These are phyloP conservation scores for Penicillium brasilianum DNA, from an alignment of 2,329 filamentous ascomycete species.

Conservation along the genomic window DNA sequence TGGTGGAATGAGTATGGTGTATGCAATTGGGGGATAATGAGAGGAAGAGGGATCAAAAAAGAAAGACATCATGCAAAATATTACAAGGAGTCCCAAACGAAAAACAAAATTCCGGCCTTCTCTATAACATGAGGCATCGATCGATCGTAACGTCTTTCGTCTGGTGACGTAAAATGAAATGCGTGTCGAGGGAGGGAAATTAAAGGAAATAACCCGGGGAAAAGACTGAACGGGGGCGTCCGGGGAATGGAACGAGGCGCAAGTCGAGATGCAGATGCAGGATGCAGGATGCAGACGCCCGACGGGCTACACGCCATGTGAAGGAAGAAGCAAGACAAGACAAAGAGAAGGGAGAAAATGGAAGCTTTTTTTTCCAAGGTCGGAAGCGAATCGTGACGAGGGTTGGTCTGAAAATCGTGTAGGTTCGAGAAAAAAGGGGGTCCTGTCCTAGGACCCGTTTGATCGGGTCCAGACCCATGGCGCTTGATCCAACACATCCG, in stretches of 20 bases:
- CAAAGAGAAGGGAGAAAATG: conserved; percentile 7
- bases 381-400: conserved; percentile 25
- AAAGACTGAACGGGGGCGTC: background rate
- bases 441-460: background rate
- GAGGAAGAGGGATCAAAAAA: conserved; percentile 19
- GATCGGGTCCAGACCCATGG: background rate
- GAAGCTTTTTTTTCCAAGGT: conserved; percentile 20
- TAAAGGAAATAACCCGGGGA: conserved; percentile 7
- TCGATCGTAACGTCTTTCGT: conserved; percentile 50
- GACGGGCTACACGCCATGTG: conserved; percentile 24
- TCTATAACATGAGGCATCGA: conserved; percentile 50
- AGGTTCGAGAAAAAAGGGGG: conserved; percentile 1
- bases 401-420: conserved; percentile 14
- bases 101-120: conserved; percentile 36
- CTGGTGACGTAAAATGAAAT: conserved; percentile 25
- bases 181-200: conserved; percentile 33
- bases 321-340: no score
- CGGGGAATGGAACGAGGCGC: conserved; percentile 2
- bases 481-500: background rate
- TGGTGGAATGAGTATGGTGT: conserved; percentile 8
- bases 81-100: conserved; percentile 31
- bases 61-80: conserved; percentile 32
- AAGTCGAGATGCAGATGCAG: conserved; percentile 8
- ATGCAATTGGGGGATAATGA: conserved; percentile 19
- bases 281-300: conserved; percentile 4